Conservation (phyloP, 139 green algal species). For the Zygnema cylindricum region DNA sequence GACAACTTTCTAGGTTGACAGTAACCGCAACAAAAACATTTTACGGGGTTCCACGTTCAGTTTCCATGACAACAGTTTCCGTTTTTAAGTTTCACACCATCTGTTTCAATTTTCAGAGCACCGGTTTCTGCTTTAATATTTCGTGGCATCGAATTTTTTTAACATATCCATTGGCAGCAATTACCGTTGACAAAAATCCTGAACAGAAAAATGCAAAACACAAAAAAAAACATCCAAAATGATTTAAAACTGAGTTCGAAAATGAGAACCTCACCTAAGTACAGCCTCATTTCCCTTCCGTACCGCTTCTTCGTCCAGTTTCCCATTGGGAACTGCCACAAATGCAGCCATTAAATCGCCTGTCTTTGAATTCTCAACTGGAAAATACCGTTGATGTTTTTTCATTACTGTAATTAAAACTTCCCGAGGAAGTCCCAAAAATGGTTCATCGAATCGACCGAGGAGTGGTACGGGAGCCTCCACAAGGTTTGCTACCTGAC, state of each 20-base stretch:
- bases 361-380: slow-evolving; percentile 72
- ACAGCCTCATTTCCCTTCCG: slow-evolving; percentile 91
- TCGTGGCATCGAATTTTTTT: neutral
- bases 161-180: slow-evolving; percentile 9
- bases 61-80: too few relatives aligned
- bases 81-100: too few relatives aligned
- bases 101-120: too few relatives aligned
- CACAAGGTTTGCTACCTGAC: slow-evolving; percentile 84
- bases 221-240: too few relatives aligned
- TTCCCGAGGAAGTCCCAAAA: slow-evolving; percentile 90
- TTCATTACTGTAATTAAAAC: slow-evolving; percentile 96
- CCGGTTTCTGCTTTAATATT: too few relatives aligned
- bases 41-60: too few relatives aligned
- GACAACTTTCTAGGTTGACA: too few relatives aligned
- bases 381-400: slow-evolving; percentile 99
- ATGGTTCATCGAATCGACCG: slow-evolving; percentile 82
- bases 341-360: slow-evolving; percentile 85
- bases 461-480: slow-evolving; percentile 83
- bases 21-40: too few relatives aligned
- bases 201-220: too few relatives aligned
- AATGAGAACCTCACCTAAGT: slow-evolving; percentile 71
- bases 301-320: slow-evolving; percentile 77
- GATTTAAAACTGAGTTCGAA: too few relatives aligned
- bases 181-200: too few relatives aligned
- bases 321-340: slow-evolving; percentile 93